phyloP scores from a whole-genome alignment of 371 early-diverging fungal genomes.

The Mucor plumbeus region DNA sequence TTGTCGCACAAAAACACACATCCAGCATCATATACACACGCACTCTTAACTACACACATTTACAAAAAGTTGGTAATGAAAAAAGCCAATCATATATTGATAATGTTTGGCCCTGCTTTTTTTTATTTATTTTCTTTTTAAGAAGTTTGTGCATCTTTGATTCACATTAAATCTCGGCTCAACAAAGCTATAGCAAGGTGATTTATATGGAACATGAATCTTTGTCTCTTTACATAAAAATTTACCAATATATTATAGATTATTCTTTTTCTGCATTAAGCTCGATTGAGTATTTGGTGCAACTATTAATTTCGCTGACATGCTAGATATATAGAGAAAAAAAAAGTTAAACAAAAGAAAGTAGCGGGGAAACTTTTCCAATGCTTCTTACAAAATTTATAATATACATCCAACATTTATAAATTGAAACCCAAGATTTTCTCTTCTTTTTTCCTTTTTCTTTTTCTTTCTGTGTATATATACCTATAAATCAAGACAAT shows the following conservation, averaged over 20 bases:
- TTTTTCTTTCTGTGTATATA: neutral
- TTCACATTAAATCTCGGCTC: neutral
- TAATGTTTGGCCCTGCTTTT: neutral
- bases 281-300: neutral
- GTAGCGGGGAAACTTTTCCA: constrained; percentile 1
- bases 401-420: neutral
- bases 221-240: too few relatives aligned
- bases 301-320: neutral
- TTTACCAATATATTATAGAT: too few relatives aligned
- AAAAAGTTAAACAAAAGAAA: neutral
- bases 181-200: neutral
- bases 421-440: neutral
- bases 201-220: too few relatives aligned
- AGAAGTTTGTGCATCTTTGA: neutral
- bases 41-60: neutral
- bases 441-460: constrained; percentile 7
- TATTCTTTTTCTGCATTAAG: neutral
- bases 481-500: neutral
- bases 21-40: neutral
- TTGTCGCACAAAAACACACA: neutral
- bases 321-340: neutral
- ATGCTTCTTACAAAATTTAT: neutral
- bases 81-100: neutral
- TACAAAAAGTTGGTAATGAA: neutral
- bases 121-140: neutral